Base-by-base conservation (phyloP, 768 basidiomycete genomes). In the Termitomyces sp. region DNA sequence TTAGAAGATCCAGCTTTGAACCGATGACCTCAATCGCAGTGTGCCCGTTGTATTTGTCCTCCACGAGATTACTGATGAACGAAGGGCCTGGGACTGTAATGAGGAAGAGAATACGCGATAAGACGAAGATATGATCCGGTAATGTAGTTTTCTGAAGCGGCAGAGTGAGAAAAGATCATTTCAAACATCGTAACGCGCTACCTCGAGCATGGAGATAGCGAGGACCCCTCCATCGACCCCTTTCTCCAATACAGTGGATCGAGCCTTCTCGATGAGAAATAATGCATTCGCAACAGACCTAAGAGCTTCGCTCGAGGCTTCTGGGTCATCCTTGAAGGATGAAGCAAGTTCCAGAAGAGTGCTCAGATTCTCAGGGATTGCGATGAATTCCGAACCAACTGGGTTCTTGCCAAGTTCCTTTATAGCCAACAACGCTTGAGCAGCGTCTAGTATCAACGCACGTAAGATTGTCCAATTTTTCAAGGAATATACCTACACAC, bases 271-370 rank as follows among this genome's bases (percentile, higher is more conserved):
- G 50, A 87, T 74, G 56, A 92, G 79, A 19, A 93, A 78, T 3
- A 94, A 70, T 0, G 89, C 82, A 67, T 95, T 95, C 8, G 93
- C 92, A 25, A 92, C 77, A 52, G 82, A 90, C 54, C 88, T 78
- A 44, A 92, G 74, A 1, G 89, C 87, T 71, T 92, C 89, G 43
- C 79, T 82, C 4, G 81, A 75, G 2, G 85, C 86, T 12, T 86
- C 85, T 3, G 68, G 66, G 40, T 83, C 78, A 53, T 84, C 80
- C 57, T 84, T 85, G 66, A 86, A 78, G 6, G 77, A 68, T 6
- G 72, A 67, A 9, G 83, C 77, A 7, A 88, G 62, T 7, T 68
- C 67, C 32, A 90, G 75, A 21, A 93, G 73, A 19, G 75, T 71
- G 2, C 78, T 77, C 23, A 93, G 72, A 66, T 86, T 89, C 23